Evolutionary conservation across 2,329 filamentous ascomycete species (phyloP).

Genomic region (Botrytis cinerea): DNA sequence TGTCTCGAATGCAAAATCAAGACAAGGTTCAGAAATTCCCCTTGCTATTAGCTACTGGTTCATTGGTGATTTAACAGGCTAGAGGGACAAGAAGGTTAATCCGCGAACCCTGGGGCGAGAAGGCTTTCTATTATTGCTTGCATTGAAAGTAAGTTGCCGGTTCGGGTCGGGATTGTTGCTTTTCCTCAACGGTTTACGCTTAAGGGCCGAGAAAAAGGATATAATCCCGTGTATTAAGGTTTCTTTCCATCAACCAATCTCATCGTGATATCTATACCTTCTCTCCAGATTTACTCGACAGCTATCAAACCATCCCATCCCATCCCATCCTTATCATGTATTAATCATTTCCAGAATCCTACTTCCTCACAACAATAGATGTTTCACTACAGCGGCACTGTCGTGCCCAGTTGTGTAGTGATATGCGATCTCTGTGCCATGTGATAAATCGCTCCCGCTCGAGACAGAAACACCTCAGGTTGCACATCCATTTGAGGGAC

Average conservation of each 20-base stretch:
- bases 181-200: constrained; percentile 12
- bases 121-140: not conserved
- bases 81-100: not conserved
- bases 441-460: constrained; percentile 24
- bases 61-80: not conserved
- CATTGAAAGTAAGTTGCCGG: constrained; percentile 7
- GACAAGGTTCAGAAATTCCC: not conserved
- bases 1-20: not conserved
- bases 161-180: constrained; percentile 17
- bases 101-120: not conserved
- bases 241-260: not conserved
- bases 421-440: constrained; percentile 26
- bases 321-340: too few species aligned
- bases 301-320: not conserved
- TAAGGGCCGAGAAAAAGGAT: not conserved
- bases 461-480: constrained; percentile 21
- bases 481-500: constrained; percentile 8
- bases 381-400: constrained; percentile 25
- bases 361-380: not conserved
- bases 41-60: constrained; percentile 1
- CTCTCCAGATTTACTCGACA: not conserved
- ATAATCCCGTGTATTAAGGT: too few species aligned
- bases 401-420: constrained; percentile 20
- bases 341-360: constrained; percentile 9
- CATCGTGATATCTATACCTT: not conserved